Base-by-base conservation (phyloP, 352 stramenopile species). In the Phytophthora sp. region DNA sequence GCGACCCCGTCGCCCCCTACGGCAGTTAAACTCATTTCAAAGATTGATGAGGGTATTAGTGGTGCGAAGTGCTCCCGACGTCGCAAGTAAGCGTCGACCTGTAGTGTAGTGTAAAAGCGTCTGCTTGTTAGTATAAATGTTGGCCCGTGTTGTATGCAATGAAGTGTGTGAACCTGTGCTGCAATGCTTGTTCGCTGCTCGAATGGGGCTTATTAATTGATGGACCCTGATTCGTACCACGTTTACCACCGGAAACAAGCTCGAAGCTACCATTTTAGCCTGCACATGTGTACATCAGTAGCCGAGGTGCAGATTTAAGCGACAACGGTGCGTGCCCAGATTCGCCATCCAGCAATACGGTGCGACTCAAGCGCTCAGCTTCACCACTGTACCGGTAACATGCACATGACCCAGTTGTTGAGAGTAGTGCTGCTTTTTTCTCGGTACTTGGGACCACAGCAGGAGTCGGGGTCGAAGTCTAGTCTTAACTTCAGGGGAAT, bases 1-100 rank as follows among this genome's bases (percentile, higher is more conserved):
- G 24, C 27, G 24, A 68, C 51, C 1, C 39, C 54, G 4, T 29
- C 36, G 3, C 51, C 65, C 13, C 55, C 65, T 18, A 62, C 60
- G 9, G 51, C 55, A 44, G 58, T 66, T 1, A 46, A 69, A 9
- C 44, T 56, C 33, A 57, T 51, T 3, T 21, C 64, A 12, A 33
- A 58, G 53, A 47, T 44, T 11, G 38, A 61, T n/a, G 30, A 60
- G 31, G 24, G 18, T 12, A 39, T 30, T 26, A 27, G 18, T 59
- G 69, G 65, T 30, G 70, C 55, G 45, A 78, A 67, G 54, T 73
- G 66, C 38, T 50, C 39, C 26, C 66, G 71, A 30, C 66, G 69
- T 7, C 69, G 71, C 31, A 68, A 63, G 18, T 75, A 63, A 66
- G 24, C 30, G 15, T 31, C 12, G 18, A 26, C 6, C 16, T 15